Base-by-base conservation (phyloP, 768 basidiomycete genomes). In the Kwoniella dejecticola region DNA sequence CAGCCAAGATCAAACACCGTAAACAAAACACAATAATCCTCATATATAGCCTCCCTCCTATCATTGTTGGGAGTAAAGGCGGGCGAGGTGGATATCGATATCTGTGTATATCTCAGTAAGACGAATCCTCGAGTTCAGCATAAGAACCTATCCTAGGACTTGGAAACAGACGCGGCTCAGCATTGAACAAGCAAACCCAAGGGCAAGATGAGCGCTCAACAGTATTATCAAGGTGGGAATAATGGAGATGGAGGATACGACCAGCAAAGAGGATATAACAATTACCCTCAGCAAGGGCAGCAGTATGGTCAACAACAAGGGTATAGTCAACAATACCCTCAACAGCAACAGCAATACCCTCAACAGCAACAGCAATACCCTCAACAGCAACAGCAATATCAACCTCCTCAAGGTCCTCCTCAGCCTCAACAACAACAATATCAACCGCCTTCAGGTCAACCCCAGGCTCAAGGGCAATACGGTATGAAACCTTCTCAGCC, bases 401-500 rank as follows among this genome's bases (percentile, higher is more conserved):
- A 21, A 6, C 41, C 41, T 7, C 42, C 42, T 45, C 42, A 45
- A 45, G 36, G 36, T 38, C 36, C 10, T 17, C 36, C n/a, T n/a
- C n/a, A n/a, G n/a, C n/a, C n/a, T n/a, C 42, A 19, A 1, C 58
- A 60, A 60, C 60, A 48, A 24, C 24, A 21, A 15, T 64, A 68
- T 54, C 52, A 52, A 5, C 57, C 66, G 46, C 58, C 62, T 38
- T 53, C 58, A 12, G 55, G 27, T 12, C 26, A 60, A 44, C 23
- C 54, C 1, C 33, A 52, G 62, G 19, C 15, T 21, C 17, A 54
- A 45, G 36, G 29, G 6, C 29, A 58, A 57, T 69, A 71, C 41
- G 57, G 56, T 30, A 74, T 74, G 68, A 70, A 68, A 23, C 65
- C 72, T 13, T 74, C 75, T 38, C 67, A 70, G 45, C 75, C 70